Evolutionary conservation across 2,329 filamentous ascomycete species (phyloP), one percentile per base, ranked within the genome.

Genomic region (Raffaelea ambrosiae): DNA sequence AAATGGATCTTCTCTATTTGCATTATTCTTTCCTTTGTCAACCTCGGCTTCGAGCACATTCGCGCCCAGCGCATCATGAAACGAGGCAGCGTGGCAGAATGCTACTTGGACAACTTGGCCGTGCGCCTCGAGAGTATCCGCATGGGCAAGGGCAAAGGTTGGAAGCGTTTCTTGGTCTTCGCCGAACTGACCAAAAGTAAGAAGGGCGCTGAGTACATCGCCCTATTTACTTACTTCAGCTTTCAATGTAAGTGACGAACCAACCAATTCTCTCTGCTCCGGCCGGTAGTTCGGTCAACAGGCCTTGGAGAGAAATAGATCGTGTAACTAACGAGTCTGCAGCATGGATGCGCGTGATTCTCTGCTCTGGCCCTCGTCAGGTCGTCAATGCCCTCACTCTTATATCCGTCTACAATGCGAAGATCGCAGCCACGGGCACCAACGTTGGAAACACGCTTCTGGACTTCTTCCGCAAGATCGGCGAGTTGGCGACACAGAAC

Each of bases 1-100:
- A 94, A 93, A 69, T 96, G 90, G 89, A 90, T 98, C 63, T 98
- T 97, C 63, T 85, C 88, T 23, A 79, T 81, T 48, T 95, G 90
- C 63, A 97, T 98, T 61, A 84, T 97, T 54, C 73, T 93, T 33
- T 97, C 90, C 10, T 90, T 91, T 63, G 70, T 88, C 54, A 86
- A 97, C 55, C 75, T 94, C 23, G 73, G 69, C 16, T 93, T 85
- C 59, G 86, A 95, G 65, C 88, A 87, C 69, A 61, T 94, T 43
- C 80, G 86, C 47, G 89, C 91, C 22, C 69, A 84, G 52, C 81
- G 84, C 41, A 87, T 94, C 44, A 94, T 97, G 63, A 82, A 74
- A 56, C 80, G 88, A 49, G 87, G 87, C 48, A 89, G 90, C 54
- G 85, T 97, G 38, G 88, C 89, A 5, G 88, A 95, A 62, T 91